These are phyloP conservation scores for Penicillium brasilianum DNA, from an alignment of 2,329 filamentous ascomycete species.

Conservation along the genomic window DNA sequence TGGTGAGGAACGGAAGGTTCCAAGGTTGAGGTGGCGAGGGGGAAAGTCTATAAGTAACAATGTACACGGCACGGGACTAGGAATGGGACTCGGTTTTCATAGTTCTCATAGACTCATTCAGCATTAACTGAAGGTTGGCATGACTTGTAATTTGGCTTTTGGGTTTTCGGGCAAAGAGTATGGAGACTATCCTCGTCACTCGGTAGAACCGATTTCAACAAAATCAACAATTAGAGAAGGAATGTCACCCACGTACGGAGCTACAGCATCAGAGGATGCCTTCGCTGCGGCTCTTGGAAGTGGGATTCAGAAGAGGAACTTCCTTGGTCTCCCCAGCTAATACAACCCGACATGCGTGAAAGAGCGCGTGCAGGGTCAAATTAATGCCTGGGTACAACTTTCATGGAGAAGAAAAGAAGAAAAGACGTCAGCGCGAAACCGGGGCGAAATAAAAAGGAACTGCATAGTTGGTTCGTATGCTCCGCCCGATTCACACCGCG, in stretches of 20 bases:
- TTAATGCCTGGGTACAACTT: conserved; percentile 64
- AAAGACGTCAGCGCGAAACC: conserved; percentile 24
- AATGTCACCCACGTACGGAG: conserved; percentile 56
- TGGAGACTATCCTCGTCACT: background rate
- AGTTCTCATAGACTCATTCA: conserved; percentile 23
- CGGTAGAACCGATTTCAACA: background rate
- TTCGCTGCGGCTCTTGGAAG: conserved; percentile 57
- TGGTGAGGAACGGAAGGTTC: conserved; percentile 17
- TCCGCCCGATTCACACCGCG: conserved; percentile 29
- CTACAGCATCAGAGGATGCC: conserved; percentile 52
- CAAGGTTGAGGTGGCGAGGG: conserved; percentile 7
- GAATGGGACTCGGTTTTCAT: conserved; percentile 22
- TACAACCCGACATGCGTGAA: conserved; percentile 64
- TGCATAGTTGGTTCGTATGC: conserved; percentile 34
- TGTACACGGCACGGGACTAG: conserved; percentile 25
- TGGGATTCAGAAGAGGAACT: conserved; percentile 45
- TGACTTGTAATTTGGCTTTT: background rate
- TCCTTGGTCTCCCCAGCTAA: conserved; percentile 57
- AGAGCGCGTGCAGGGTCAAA: conserved; percentile 61
- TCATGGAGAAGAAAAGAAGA: conserved; percentile 52
- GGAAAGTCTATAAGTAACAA: conserved; percentile 27
- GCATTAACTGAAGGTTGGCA: conserved; percentile 14
- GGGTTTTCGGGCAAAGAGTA: background rate
- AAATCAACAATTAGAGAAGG: conserved; percentile 12
- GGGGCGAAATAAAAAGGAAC: conserved; percentile 18